These are phyloP conservation scores for Knoxia roxburghii DNA, from an alignment of 257 asterid genomes.

Conservation along the genomic window DNA sequence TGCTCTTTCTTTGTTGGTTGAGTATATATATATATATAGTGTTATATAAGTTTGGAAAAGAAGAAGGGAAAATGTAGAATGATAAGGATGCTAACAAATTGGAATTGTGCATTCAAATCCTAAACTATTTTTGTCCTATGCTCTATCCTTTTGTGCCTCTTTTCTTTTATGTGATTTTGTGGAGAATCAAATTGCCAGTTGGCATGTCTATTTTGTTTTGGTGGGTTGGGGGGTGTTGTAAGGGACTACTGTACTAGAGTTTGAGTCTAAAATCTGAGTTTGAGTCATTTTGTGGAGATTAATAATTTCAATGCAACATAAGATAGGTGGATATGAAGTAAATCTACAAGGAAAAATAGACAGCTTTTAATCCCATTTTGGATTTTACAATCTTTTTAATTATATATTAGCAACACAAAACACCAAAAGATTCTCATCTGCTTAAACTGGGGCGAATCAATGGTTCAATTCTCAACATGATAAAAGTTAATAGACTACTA, in stretches of 20 bases:
- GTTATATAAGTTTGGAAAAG: constrained; percentile 8
- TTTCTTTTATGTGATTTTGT: constrained; percentile 37
- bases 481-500: neutral
- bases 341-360: neutral
- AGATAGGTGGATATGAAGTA: neutral
- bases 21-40: constrained; percentile 21
- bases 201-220: constrained; percentile 29
- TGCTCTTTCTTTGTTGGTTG: constrained; percentile 16
- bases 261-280: neutral
- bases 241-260: neutral
- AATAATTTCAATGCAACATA: neutral
- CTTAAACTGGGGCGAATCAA: neutral
- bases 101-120: constrained; percentile 34
- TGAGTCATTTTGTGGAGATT: neutral
- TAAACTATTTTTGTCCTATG: constrained; percentile 59
- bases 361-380: neutral
- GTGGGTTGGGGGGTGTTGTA: constrained; percentile 10
- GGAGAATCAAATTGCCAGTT: constrained; percentile 84
- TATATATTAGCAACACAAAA: neutral
- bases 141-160: constrained; percentile 17
- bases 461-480: constrained; percentile 2
- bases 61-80: constrained; percentile 1
- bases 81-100: constrained; percentile 37
- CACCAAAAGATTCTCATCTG: constrained; percentile 1
- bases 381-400: neutral